A percentile compares a stretch with the other conserved stretches of the same genome.
These are phyloP conservation scores for Starmerella gropengiesseri DNA, from an alignment of 805 yeast species.

Conservation along the genomic window DNA sequence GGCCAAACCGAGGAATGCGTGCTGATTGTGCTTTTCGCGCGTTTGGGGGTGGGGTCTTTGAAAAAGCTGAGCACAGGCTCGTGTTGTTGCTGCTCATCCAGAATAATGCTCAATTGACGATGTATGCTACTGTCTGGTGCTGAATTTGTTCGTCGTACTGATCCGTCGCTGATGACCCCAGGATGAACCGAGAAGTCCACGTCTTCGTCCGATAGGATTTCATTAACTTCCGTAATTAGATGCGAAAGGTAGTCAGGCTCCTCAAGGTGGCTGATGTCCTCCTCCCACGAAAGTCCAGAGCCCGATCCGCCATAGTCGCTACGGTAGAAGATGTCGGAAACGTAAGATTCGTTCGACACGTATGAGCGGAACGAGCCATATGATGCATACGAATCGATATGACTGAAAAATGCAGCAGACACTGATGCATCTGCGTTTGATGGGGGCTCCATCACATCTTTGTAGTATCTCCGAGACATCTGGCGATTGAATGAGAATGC, in stretches of 20 bases:
- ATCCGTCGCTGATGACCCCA: neutral
- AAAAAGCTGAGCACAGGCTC: conserved; percentile 13
- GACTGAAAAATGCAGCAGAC: too few species aligned
- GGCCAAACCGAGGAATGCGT: conserved; percentile 9
- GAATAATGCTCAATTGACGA: too few species aligned
- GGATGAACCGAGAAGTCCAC: conserved; percentile 6
- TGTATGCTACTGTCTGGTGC: conserved; percentile 4
- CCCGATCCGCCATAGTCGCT: conserved; percentile 23
- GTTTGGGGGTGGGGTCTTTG: conserved; percentile 10
- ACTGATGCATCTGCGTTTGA: too few species aligned
- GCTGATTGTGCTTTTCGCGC: conserved; percentile 5
- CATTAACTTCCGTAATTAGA: conserved; percentile 41
- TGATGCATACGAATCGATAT: neutral
- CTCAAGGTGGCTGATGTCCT: conserved; percentile 26
- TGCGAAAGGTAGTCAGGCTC: conserved; percentile 30
- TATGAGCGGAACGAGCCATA: neutral
- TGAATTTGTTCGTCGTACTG: conserved; percentile 2
- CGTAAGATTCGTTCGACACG: neutral
- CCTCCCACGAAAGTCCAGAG: conserved; percentile 29
- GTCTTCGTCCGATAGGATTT: conserved; percentile 35
- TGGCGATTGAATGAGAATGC: conserved; percentile 47
- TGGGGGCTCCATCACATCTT: conserved; percentile 16
- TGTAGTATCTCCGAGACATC: conserved; percentile 44
- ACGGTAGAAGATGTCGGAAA: conserved; percentile 23
- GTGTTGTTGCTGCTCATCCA: too few species aligned